Conservation (phyloP, 2,329 filamentous ascomycete genomes). For the Fusarium pseudograminearum region DNA sequence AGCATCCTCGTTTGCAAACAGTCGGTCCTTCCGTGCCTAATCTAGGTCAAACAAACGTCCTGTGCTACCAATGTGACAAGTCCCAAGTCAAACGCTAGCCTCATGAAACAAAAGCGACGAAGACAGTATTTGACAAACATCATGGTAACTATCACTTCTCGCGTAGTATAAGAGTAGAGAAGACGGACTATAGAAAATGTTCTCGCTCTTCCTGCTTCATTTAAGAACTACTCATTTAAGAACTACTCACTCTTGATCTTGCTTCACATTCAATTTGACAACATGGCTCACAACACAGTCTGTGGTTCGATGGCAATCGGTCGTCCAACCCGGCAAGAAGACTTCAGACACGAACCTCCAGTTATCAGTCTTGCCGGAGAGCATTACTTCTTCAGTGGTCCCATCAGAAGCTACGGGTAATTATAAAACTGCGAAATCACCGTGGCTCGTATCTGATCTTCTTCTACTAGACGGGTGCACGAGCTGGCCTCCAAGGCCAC, state of each 20-base stretch:
- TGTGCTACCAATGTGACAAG: constrained; percentile 17
- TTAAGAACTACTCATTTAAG: not conserved
- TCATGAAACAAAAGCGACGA: constrained; percentile 25
- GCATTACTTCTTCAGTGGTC: constrained; percentile 42
- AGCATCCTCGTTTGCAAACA: constrained; percentile 1
- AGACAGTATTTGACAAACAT: not conserved
- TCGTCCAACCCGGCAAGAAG: constrained; percentile 5
- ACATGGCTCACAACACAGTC: constrained; percentile 4
- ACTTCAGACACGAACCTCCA: constrained; percentile 27
- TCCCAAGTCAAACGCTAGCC: not conserved
- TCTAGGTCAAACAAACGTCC: constrained; percentile 9
- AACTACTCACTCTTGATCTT: not conserved
- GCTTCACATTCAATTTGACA: not conserved
- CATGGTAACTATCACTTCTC: no score
- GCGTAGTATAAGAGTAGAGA: not conserved
- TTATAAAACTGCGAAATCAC: not conserved
- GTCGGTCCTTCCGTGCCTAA: constrained; percentile 24
- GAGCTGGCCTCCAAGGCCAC: not conserved
- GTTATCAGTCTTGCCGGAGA: constrained; percentile 37
- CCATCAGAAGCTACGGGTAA: constrained; percentile 38
- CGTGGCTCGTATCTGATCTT: not conserved
- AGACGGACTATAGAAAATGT: not conserved
- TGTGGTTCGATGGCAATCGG: constrained; percentile 6
- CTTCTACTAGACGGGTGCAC: constrained; percentile 15
- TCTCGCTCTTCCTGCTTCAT: not conserved